phyloP scores from a whole-genome alignment of 148 eudicot genomes.

The Selenicereus undatus region DNA sequence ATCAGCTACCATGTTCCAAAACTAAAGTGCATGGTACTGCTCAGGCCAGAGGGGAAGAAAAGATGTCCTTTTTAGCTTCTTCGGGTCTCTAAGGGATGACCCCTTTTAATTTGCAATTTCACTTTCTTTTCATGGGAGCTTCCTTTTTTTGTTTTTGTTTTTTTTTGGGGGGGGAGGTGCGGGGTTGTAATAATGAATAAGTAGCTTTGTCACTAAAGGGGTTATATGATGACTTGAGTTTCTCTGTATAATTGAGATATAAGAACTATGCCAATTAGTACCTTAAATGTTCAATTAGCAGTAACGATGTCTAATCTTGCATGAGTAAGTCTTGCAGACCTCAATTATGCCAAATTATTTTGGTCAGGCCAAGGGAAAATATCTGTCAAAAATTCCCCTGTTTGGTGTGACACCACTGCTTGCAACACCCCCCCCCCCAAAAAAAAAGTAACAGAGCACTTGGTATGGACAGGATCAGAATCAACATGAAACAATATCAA shows the following conservation, averaged over 20 bases:
- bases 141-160: background rate
- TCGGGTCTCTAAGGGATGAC: background rate
- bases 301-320: slow-evolving; percentile 14
- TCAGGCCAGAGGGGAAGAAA: slow-evolving; percentile 2
- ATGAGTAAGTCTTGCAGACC: background rate
- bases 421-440: background rate
- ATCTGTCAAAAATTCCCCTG: background rate
- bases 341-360: no score
- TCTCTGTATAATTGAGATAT: slow-evolving; percentile 20
- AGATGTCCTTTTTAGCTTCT: background rate
- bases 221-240: background rate
- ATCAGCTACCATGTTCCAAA: slow-evolving; percentile 43
- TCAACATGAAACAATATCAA: no score
- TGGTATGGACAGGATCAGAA: no score
- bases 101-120: background rate
- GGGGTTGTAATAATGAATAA: slow-evolving; percentile 20
- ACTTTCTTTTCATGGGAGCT: background rate
- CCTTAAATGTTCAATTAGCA: background rate
- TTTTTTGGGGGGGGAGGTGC: slow-evolving; percentile 3
- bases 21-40: slow-evolving; percentile 13
- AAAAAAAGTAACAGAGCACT: background rate
- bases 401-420: background rate
- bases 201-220: slow-evolving; percentile 12
- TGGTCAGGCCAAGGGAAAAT: background rate
- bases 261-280: slow-evolving; percentile 14